Percentiles rank a stretch among this genome's conserved stretches.
These are phyloP conservation scores for Nicotiana tabacum DNA, from an alignment of 257 asterid species.

Conservation along the genomic window DNA sequence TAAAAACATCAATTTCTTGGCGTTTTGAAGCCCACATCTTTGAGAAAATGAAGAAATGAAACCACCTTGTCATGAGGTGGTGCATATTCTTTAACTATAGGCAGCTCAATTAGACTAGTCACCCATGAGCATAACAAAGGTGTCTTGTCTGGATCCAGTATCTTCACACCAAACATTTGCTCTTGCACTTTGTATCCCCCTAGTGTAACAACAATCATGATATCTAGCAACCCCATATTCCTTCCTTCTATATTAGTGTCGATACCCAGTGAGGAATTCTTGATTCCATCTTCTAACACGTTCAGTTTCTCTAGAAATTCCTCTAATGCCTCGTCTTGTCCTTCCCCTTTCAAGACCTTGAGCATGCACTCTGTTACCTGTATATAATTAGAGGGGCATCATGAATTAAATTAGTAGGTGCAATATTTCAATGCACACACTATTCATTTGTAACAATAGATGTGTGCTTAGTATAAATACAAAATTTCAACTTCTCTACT, in stretches of 20 bases:
- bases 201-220: slow-evolving; percentile 25
- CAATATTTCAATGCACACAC: too few relatives aligned
- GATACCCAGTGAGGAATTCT: slow-evolving; percentile 5
- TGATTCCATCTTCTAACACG: slow-evolving; percentile 29
- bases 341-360: slow-evolving; percentile 11
- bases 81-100: neutral
- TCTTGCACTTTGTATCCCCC: slow-evolving; percentile 30
- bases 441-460: too few relatives aligned
- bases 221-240: slow-evolving; percentile 27
- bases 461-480: too few relatives aligned
- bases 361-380: slow-evolving; percentile 20
- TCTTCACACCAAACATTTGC: slow-evolving; percentile 23
- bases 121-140: slow-evolving; percentile 31
- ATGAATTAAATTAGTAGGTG: too few relatives aligned
- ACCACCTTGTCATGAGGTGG: slow-evolving; percentile 23
- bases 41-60: neutral
- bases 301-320: slow-evolving; percentile 23
- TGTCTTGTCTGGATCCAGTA: slow-evolving; percentile 24
- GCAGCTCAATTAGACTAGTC: slow-evolving; percentile 18
- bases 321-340: slow-evolving; percentile 10
- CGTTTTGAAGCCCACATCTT: neutral
- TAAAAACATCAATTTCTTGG: neutral
- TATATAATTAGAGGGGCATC: neutral
- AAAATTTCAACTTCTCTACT: too few relatives aligned
- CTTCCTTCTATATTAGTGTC: neutral